Conservation (phyloP, 345 rosid genomes). For the Linum tenue region DNA sequence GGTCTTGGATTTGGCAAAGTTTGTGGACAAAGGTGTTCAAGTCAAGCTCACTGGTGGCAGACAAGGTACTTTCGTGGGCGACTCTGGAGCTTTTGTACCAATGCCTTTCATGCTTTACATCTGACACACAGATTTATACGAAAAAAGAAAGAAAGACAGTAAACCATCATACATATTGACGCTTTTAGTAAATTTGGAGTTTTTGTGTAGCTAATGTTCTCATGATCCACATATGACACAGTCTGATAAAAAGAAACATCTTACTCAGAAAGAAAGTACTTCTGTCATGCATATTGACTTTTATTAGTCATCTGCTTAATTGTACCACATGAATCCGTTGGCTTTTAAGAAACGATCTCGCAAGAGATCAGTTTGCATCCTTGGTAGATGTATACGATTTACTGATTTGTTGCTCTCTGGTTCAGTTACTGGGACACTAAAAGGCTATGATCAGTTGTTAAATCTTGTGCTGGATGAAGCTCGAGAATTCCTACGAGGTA, state of each 20-base stretch:
- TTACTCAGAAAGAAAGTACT: not conserved
- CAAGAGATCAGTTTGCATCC: not conserved
- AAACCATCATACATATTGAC: too few species aligned
- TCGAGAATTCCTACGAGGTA: conserved; percentile 81
- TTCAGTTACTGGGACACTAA: conserved; percentile 85
- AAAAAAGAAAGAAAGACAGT: too few species aligned
- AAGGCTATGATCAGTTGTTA: conserved; percentile 88
- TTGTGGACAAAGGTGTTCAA: conserved; percentile 96
- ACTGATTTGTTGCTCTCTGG: conserved; percentile 3
- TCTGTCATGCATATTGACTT: not conserved
- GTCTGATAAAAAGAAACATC: not conserved
- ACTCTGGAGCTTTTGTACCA: not conserved
- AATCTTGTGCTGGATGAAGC: conserved; percentile 95
- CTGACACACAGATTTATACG: too few species aligned
- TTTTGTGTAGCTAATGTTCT: not conserved
- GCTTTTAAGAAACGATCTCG: not conserved
- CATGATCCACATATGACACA: not conserved
- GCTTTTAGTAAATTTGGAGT: not conserved
- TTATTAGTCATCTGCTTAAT: not conserved
- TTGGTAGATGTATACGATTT: not conserved
- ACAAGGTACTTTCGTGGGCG: conserved; percentile 47
- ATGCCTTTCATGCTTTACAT: not conserved
- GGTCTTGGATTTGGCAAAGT: conserved; percentile 89
- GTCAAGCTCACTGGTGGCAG: conserved; percentile 96
- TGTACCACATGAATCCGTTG: not conserved